A percentile compares a stretch with the other conserved stretches of the same genome.
Evolutionary conservation across 2,329 filamentous ascomycete species (phyloP).

Genomic region (Canariomyces notabilis): DNA sequence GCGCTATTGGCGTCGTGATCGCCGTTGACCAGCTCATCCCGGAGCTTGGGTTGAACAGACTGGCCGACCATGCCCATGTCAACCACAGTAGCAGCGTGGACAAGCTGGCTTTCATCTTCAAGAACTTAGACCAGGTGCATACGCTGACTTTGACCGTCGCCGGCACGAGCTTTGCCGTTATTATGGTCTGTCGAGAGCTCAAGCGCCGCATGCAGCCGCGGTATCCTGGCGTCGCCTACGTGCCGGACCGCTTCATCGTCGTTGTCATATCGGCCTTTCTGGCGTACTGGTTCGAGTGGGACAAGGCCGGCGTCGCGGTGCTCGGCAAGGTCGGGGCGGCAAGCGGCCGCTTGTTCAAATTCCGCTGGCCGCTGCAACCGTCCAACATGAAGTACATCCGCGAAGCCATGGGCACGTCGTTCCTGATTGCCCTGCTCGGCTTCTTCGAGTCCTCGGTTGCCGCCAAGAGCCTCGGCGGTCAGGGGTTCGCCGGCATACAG

Average conservation of each 20-base stretch:
- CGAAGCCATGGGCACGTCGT: conserved; percentile 82
- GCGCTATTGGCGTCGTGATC: conserved; percentile 93
- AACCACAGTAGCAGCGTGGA: conserved; percentile 81
- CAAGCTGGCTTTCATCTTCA: conserved; percentile 74
- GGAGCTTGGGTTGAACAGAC: conserved; percentile 69
- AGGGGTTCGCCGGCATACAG: conserved; percentile 71
- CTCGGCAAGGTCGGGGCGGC: conserved; percentile 75
- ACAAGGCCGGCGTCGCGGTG: conserved; percentile 72
- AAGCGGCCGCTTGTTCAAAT: conserved; percentile 67
- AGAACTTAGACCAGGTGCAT: conserved; percentile 63
- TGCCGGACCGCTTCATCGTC: conserved; percentile 87
- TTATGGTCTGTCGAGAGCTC: conserved; percentile 84
- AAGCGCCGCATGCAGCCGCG: conserved; percentile 77
- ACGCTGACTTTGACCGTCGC: conserved; percentile 71
- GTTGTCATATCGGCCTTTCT: conserved; percentile 80
- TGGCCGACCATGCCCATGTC: conserved; percentile 59
- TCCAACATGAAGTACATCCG: conserved; percentile 76
- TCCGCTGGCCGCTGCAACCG: conserved; percentile 79
- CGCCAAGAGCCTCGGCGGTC: conserved; percentile 78
- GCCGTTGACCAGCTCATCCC: conserved; percentile 91
- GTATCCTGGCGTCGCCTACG: conserved; percentile 75
- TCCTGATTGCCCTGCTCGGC: conserved; percentile 89
- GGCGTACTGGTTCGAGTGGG: conserved; percentile 72
- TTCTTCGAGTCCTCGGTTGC: conserved; percentile 98
- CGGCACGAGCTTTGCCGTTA: conserved; percentile 73